Base-by-base conservation (phyloP, 164 flowering plant genomes). In the Stephania japonica region DNA sequence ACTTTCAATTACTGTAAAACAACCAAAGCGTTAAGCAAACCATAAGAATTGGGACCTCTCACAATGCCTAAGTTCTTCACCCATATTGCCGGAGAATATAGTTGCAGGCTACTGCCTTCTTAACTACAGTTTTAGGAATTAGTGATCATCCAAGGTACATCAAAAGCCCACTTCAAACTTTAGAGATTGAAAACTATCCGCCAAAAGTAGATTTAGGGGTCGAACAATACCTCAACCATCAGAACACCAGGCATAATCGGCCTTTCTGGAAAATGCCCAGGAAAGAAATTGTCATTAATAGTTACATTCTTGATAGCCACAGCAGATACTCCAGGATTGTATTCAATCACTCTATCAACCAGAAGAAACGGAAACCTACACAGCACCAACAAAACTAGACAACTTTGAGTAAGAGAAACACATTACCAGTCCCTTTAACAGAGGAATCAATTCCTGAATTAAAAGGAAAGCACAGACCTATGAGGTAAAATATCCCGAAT, bases 181-280 rank as follows among this genome's bases (percentile, higher is more conserved):
- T 13, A 0, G 50, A 44, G 50, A 44, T 44, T 44, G 50, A 44
- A 44, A 44, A 2, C 7, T 8, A 44, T 44, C 1, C 12, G 7
- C 18, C 21, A 56, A 56, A 19, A 56, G 18, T 18, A 56, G 21
- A 56, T 56, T 18, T 18, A 19, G 23, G 23, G 38, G 44, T 63
- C 6, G 44, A 32, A 68, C 18, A 66, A 62, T 85, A 94, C 99
- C 99, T 94, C 99, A 79, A 94, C 83, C 98, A 95, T 95, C 69
- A 95, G 96, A 76, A 93, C 99, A 43, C 99, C 99, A 72, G 99
- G 99, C 99, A 95, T 93, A 53, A 95, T 95, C 18, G 99, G 99
- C 81, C 99, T 90, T 83, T 91, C 98, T 0, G 99, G 99, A 76
- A 95, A 95, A 78, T 95, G 99, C 26, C 99, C 97, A 68, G 97